These are phyloP conservation scores for Talaromyces borbonicus DNA, from an alignment of 495 filamentous ascomycete species.

Conservation along the genomic window DNA sequence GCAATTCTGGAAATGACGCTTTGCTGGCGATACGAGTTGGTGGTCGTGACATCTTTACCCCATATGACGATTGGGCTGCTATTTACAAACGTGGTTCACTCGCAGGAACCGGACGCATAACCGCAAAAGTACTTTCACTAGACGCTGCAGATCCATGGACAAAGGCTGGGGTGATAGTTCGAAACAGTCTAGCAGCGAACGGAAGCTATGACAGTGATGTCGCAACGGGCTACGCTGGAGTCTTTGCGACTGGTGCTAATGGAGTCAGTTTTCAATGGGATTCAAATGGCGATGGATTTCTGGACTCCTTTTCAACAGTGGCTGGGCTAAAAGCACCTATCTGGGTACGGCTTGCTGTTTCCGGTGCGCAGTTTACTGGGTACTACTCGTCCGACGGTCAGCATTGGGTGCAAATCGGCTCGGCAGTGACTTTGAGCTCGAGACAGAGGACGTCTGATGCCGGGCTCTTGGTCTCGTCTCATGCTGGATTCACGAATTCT, in stretches of 20 bases:
- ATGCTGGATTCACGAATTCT: neutral
- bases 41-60: neutral
- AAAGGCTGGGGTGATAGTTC: neutral
- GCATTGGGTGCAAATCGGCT: neutral
- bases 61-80: conserved; percentile 1
- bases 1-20: neutral
- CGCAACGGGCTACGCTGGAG: neutral
- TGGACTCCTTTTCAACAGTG: neutral
- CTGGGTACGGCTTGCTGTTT: neutral
- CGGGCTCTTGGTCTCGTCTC: neutral
- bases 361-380: neutral
- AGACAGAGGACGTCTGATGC: neutral
- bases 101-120: neutral
- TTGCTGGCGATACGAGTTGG: neutral
- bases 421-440: neutral
- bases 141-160: neutral
- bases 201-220: neutral
- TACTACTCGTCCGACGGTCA: neutral
- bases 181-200: neutral
- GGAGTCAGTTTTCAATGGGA: neutral
- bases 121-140: neutral
- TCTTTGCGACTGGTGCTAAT: neutral
- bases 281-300: neutral
- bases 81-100: neutral
- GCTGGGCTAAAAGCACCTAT: neutral